Evolutionary conservation across 2,329 filamentous ascomycete genomes (phyloP).

Genomic region (Sphaceloma murrayae): DNA sequence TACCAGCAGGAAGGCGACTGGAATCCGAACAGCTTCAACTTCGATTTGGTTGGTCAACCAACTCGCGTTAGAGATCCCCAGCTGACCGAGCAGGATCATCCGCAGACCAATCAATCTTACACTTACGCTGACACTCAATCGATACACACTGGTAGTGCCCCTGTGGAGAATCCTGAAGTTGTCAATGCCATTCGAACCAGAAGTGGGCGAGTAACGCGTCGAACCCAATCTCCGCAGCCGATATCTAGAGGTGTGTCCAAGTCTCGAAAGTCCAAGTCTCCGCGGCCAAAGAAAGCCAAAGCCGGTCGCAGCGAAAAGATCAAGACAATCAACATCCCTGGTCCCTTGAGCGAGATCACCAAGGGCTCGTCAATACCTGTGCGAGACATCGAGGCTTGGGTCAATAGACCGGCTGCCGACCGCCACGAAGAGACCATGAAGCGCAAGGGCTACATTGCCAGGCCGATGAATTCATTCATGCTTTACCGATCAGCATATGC

Average conservation of each 20-base stretch:
- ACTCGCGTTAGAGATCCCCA: too few relatives aligned
- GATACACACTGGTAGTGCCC: conserved; percentile 33
- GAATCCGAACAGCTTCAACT: conserved; percentile 25
- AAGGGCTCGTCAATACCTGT: conserved; percentile 54
- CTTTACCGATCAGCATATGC: conserved; percentile 90
- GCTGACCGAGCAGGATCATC: conserved; percentile 17
- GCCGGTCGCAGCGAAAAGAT: conserved; percentile 29
- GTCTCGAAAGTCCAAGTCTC: conserved; percentile 27
- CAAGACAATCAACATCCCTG: conserved; percentile 46
- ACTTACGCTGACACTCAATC: conserved; percentile 21
- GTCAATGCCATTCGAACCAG: conserved; percentile 21
- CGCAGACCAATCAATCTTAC: conserved; percentile 7
- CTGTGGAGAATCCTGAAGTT: conserved; percentile 26
- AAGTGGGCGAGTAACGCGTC: conserved; percentile 28
- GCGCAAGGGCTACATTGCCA: conserved; percentile 69
- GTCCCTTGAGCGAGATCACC: conserved; percentile 62
- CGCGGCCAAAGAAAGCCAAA: conserved; percentile 37
- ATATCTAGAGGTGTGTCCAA: conserved; percentile 23
- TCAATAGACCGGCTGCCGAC: conserved; percentile 58
- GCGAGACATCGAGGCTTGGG: conserved; percentile 70
- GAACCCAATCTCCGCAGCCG: conserved; percentile 31
- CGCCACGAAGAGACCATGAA: conserved; percentile 56
- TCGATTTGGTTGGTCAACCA: conserved; percentile 9
- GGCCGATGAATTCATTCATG: conserved; percentile 98
- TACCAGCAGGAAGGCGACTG: conserved; percentile 28